phyloP scores from a whole-genome alignment of 73 alveolate species.

The Paramecium pentaurelia region DNA sequence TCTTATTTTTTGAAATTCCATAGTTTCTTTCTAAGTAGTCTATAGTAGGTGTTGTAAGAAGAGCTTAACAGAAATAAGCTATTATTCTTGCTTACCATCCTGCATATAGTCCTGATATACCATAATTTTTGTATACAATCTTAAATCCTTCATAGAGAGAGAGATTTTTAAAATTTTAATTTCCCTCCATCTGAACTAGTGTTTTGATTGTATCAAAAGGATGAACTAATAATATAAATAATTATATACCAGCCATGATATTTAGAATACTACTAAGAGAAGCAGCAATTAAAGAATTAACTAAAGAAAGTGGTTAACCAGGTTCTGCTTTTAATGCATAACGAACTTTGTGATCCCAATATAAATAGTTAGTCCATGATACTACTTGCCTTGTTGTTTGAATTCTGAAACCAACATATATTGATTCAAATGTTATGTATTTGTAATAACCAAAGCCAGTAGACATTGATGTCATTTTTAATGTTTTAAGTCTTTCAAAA shows the following conservation, averaged over 20 bases:
- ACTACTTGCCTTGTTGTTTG: neutral
- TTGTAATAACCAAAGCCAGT: neutral
- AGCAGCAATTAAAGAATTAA: neutral
- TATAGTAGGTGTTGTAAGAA: neutral
- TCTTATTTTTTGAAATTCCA: neutral
- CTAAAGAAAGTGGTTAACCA: neutral
- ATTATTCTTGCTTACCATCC: constrained; percentile 28
- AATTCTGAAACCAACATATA: constrained; percentile 1
- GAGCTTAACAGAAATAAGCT: constrained; percentile 6
- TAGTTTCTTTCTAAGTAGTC: constrained; percentile 1
- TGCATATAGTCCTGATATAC: constrained; percentile 24
- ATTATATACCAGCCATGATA: neutral
- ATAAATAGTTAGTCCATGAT: constrained; percentile 4
- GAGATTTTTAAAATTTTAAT: neutral
- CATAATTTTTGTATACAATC: neutral
- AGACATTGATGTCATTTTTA: neutral
- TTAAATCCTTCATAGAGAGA: neutral
- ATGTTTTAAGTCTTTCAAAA: constrained; percentile 28
- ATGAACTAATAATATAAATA: neutral
- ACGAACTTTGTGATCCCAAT: constrained; percentile 24
- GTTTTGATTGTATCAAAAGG: constrained; percentile 38
- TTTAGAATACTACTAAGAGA: neutral
- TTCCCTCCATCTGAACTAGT: neutral
- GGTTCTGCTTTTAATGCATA: neutral
- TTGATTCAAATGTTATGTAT: neutral